Base-by-base conservation (phyloP, 345 rosid species). In the Clausena lansium region DNA sequence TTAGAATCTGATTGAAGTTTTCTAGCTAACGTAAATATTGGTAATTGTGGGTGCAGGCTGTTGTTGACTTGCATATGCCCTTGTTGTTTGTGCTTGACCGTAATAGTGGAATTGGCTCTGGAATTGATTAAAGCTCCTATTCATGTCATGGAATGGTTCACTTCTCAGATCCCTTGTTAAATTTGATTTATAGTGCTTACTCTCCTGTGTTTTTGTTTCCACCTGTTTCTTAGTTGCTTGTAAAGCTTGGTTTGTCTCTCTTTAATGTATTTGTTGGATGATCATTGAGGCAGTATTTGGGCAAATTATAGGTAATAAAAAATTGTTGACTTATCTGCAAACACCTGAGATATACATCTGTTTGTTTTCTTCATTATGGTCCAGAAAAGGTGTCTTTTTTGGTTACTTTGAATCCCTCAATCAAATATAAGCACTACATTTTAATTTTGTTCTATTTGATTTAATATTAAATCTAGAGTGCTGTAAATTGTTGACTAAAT, bases 81-180 rank as follows among this genome's bases (percentile, higher is more conserved):
- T 7, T 95, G 97, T 81, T 93, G 91, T 84, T 80, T 90, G 70
- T 87, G 97, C 80, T 77, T 89, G 76, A 90, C 90, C 64, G 33
- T 90, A 9, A 47, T 93, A 54, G 89, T 90, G 77, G 91, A 90
- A 83, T 75, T 87, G 7, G 90, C 94, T n/a, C 82, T 89, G 67
- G 88, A 82, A 71, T 82, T 93, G 88, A 81, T 91, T 74, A 85
- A 90, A 85, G 93, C 93, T 32, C 92, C 92, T 5, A 74, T 91
- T 58, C 85, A 83, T 81, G 91, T 90, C 73, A 86, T 91, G 89
- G 80, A 84, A 78, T 91, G 93, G 88, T 89, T 91, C 86, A 95
- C 88, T 59, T 85, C 86, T 30, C 84, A 91, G 85, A 91, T 89
- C 73, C 92, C 85, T 67, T 93, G 92, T 80, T 91, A 67, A 45